Percentiles rank a stretch among this genome's conserved stretches.
Conservation (phyloP, 208 protist genomes). For the Trypanosoma platydactyli region DNA sequence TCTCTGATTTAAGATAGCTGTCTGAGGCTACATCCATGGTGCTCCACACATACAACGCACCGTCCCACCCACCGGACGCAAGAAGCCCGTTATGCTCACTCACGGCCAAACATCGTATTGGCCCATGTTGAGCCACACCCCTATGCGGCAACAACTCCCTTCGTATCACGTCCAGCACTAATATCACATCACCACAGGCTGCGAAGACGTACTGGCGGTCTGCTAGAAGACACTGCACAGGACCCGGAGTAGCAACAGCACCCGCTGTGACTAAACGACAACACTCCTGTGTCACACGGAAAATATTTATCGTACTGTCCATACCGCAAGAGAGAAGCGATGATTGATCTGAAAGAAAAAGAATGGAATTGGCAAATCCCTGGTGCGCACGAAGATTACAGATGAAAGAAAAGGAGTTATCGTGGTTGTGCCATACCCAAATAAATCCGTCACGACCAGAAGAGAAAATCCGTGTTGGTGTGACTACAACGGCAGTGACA, state of each 20-base stretch:
- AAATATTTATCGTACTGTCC: background rate
- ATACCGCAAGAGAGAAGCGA: constrained; percentile 6
- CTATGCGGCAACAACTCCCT: background rate
- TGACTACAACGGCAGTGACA: constrained; percentile 7
- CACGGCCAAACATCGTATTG: constrained; percentile 7
- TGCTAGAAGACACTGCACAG: background rate
- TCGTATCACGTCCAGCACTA: background rate
- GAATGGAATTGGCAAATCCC: constrained; percentile 5
- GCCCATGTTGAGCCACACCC: background rate
- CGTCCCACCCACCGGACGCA: constrained; percentile 15
- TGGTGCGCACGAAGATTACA: constrained; percentile 3
- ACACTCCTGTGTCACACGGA: background rate
- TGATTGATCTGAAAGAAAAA: background rate
- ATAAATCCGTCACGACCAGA: constrained; percentile 14
- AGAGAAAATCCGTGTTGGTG: constrained; percentile 9
- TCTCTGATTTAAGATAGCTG: background rate
- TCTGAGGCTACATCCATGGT: background rate
- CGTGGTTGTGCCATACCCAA: background rate
- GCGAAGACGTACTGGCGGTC: constrained; percentile 7
- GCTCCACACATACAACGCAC: constrained; percentile 1
- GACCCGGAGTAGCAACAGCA: background rate
- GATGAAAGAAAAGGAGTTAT: background rate
- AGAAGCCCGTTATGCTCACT: constrained; percentile 1
- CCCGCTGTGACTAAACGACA: background rate
- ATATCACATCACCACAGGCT: background rate